These are phyloP conservation scores for Coemansia sp. DNA, from an alignment of 371 early-diverging fungal genomes.

Conservation along the genomic window DNA sequence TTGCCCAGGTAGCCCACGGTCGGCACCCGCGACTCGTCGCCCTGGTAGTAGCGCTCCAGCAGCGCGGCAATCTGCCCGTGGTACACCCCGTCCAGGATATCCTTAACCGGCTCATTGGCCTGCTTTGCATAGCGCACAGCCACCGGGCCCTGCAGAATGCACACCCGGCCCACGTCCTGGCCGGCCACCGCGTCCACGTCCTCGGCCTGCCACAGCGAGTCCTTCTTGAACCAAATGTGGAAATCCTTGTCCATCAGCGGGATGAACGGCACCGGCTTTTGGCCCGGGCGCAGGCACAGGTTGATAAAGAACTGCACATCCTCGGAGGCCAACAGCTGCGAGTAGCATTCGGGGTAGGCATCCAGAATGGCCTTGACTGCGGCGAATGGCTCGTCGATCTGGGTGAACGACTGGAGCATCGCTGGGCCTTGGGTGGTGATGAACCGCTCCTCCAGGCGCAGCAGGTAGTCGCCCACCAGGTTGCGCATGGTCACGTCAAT, in stretches of 20 bases:
- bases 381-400: constrained; percentile 71
- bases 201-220: constrained; percentile 95
- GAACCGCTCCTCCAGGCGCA: constrained; percentile 89
- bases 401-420: constrained; percentile 66
- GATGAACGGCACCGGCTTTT: constrained; percentile 95
- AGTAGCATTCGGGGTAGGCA: constrained; percentile 72
- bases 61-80: constrained; percentile 76
- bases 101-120: constrained; percentile 88
- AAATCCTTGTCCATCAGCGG: constrained; percentile 92
- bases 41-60: constrained; percentile 76
- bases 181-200: constrained; percentile 88
- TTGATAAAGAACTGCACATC: constrained; percentile 91
- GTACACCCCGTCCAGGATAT: constrained; percentile 88
- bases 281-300: constrained; percentile 76
- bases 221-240: constrained; percentile 98
- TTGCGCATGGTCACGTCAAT: constrained; percentile 82
- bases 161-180: constrained; percentile 89
- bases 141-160: constrained; percentile 93
- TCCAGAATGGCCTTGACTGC: constrained; percentile 73
- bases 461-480: constrained; percentile 83
- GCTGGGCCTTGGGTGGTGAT: no score
- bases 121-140: constrained; percentile 81
- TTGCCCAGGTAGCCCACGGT: constrained; percentile 83
- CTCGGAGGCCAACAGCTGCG: constrained; percentile 87
- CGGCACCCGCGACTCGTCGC: constrained; percentile 65